Evolutionary conservation across 1,284 basidiomycete species (phyloP).

Genomic region (Fistulina hepatica): DNA sequence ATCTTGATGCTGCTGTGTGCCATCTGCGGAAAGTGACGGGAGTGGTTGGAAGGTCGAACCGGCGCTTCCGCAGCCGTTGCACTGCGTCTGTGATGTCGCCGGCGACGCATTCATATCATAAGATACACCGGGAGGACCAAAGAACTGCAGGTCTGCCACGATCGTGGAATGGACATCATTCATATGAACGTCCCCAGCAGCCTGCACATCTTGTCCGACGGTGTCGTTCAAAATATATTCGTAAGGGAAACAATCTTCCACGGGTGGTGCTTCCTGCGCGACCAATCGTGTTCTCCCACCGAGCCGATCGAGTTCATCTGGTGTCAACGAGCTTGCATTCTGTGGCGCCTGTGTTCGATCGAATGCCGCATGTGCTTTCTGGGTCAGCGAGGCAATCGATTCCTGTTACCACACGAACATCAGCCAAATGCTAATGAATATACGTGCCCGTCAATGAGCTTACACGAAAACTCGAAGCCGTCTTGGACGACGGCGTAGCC

Average conservation of each 20-base stretch:
- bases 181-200: no score
- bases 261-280: neutral
- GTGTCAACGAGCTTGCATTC: conserved; percentile 21
- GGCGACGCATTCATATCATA: no score
- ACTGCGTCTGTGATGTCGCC: no score
- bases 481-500: conserved; percentile 32
- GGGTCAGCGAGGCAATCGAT: conserved; percentile 37
- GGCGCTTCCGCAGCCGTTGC: no score
- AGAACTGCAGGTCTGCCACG: conserved; percentile 15
- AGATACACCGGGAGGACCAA: no score
- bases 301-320: conserved; percentile 48
- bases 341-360: conserved; percentile 22
- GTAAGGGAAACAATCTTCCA: no score
- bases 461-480: conserved; percentile 41
- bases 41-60: no score
- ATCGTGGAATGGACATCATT: conserved; percentile 15
- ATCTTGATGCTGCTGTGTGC: no score
- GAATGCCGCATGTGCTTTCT: conserved; percentile 40
- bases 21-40: no score
- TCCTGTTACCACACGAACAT: no score
- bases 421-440: no score
- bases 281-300: conserved; percentile 45
- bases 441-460: no score
- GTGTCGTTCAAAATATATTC: neutral
- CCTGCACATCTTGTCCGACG: neutral